Evolutionary conservation across 805 yeast genomes (phyloP).

Genomic region (Starmerella ratchasimensis): DNA sequence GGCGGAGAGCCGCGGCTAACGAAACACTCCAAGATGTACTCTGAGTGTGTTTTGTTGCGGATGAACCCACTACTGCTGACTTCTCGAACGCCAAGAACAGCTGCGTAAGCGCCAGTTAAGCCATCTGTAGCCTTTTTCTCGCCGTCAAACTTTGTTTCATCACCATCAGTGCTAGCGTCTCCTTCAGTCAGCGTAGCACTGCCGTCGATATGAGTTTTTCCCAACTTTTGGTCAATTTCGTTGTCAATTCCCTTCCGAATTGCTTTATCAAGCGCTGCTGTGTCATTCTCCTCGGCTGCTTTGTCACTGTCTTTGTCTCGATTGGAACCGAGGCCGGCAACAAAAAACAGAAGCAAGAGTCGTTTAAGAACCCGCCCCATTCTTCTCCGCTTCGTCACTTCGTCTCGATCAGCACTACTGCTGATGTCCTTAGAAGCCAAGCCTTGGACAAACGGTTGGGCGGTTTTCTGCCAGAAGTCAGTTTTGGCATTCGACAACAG

Average conservation of each 20-base stretch:
- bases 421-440: slow-evolving; percentile 62
- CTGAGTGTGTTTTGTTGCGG: slow-evolving; percentile 22
- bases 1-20: slow-evolving; percentile 21
- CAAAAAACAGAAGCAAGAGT: slow-evolving; percentile 52
- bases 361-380: slow-evolving; percentile 48
- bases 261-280: not conserved
- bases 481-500: slow-evolving; percentile 37
- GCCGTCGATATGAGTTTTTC: not conserved
- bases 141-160: not conserved
- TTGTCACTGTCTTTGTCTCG: slow-evolving; percentile 30
- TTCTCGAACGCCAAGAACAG: slow-evolving; percentile 52
- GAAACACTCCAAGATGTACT: slow-evolving; percentile 23
- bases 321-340: slow-evolving; percentile 55
- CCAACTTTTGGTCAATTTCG: slow-evolving; percentile 15
- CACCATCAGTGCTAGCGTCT: slow-evolving; percentile 13
- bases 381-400: slow-evolving; percentile 55
- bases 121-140: slow-evolving; percentile 17
- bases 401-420: slow-evolving; percentile 60
- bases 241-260: slow-evolving; percentile 15
- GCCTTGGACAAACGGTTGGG: slow-evolving; percentile 70
- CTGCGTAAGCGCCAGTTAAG: slow-evolving; percentile 47
- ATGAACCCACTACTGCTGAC: slow-evolving; percentile 22
- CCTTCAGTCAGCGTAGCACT: not conserved
- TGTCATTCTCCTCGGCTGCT: not conserved
- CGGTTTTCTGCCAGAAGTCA: slow-evolving; percentile 65